These are phyloP conservation scores for Phytopythium montanum DNA, from an alignment of 352 stramenopile genomes.

Conservation along the genomic window DNA sequence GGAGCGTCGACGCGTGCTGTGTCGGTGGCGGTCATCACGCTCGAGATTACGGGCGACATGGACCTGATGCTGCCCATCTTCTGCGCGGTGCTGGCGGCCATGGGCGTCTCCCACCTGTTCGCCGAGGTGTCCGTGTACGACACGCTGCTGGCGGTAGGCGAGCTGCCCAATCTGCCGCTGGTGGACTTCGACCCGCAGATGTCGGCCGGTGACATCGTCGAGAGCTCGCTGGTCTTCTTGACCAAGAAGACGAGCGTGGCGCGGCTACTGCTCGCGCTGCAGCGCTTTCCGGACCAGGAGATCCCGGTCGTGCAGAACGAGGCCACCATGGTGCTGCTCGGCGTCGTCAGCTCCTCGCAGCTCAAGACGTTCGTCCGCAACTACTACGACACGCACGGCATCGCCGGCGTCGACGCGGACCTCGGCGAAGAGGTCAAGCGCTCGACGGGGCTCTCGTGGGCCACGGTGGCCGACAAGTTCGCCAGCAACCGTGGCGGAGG, in stretches of 20 bases:
- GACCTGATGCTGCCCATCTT: constrained; percentile 82
- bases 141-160: constrained; percentile 68
- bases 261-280: constrained; percentile 66
- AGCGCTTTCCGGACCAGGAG: constrained; percentile 65
- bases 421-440: constrained; percentile 59
- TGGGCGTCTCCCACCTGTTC: constrained; percentile 59
- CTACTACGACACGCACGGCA: constrained; percentile 46
- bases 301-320: constrained; percentile 74
- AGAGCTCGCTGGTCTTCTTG: constrained; percentile 67
- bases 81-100: constrained; percentile 59
- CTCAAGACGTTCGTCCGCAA: constrained; percentile 59
- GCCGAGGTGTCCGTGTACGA: constrained; percentile 82
- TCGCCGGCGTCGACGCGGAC: constrained; percentile 62
- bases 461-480: constrained; percentile 58
- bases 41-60: constrained; percentile 85
- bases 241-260: constrained; percentile 68
- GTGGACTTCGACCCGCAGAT: constrained; percentile 64
- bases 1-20: constrained; percentile 70
- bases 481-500: constrained; percentile 45
- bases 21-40: constrained; percentile 81
- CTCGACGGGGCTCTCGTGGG: constrained; percentile 43
- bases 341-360: constrained; percentile 53
- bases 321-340: constrained; percentile 60
- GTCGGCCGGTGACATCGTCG: constrained; percentile 63
- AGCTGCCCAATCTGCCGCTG: constrained; percentile 81